Evolutionary conservation across 768 basidiomycete species (phyloP).

Genomic region (Tylopilus sp.): DNA sequence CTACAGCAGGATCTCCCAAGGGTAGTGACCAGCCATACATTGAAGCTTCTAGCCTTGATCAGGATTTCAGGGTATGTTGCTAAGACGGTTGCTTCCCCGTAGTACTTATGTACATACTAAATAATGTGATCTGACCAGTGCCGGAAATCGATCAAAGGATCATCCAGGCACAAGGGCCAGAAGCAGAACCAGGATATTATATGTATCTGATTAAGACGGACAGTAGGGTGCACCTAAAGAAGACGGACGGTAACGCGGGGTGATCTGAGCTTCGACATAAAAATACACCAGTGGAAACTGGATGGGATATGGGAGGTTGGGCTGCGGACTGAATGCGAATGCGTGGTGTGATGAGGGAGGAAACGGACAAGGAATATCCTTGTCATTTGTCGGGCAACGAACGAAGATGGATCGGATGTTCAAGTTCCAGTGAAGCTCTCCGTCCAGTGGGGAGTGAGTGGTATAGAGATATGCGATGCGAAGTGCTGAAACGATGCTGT

Average conservation of each 20-base stretch:
- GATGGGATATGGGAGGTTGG: constrained; percentile 3
- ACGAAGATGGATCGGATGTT: constrained; percentile 19
- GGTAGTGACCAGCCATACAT: not conserved
- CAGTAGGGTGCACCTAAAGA: constrained; percentile 12
- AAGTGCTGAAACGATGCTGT: constrained; percentile 20
- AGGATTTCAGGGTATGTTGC: too few species aligned
- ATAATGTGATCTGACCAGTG: too few species aligned
- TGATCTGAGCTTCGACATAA: constrained; percentile 11
- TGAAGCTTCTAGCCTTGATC: too few species aligned
- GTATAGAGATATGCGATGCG: constrained; percentile 21
- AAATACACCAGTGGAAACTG: constrained; percentile 18
- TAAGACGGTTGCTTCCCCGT: too few species aligned
- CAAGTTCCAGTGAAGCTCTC: constrained; percentile 30
- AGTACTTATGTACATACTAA: not conserved
- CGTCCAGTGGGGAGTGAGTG: constrained; percentile 10
- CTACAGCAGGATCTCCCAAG: not conserved
- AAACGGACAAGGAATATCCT: constrained; percentile 9
- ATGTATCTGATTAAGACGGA: constrained; percentile 13
- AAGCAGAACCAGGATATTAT: constrained; percentile 3
- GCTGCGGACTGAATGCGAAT: constrained; percentile 17
- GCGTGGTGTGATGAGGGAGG: constrained; percentile 4
- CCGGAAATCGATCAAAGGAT: not conserved
- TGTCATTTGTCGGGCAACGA: constrained; percentile 10
- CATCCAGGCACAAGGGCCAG: not conserved
- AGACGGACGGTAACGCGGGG: constrained; percentile 13